Conservation (phyloP, 1,139 yeast genomes). For the Tardiomyces digboiensis region DNA sequence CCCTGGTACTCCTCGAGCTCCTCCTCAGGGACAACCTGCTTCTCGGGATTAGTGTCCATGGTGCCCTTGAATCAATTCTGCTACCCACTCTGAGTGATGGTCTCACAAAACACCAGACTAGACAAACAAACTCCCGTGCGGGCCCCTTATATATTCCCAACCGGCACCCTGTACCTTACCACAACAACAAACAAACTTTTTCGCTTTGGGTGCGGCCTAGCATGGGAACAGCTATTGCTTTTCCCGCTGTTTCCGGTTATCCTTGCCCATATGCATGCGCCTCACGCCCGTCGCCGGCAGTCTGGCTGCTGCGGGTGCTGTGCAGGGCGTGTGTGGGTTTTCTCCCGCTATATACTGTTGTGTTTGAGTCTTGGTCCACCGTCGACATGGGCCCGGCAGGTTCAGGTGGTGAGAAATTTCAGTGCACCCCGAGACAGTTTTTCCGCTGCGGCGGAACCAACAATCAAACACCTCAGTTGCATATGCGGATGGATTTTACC, state of each 20-base stretch:
- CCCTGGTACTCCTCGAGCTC: slow-evolving; percentile 29
- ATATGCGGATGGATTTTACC: too few species aligned
- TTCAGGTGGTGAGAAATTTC: too few species aligned
- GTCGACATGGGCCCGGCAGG: too few species aligned
- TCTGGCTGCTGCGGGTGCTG: neutral
- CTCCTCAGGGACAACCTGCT: slow-evolving; percentile 12
- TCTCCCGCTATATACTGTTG: too few species aligned
- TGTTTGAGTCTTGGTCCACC: too few species aligned
- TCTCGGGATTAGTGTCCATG: slow-evolving; percentile 12
- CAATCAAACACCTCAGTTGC: too few species aligned
- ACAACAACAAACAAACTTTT: slow-evolving; percentile 1
- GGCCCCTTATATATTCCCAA: neutral
- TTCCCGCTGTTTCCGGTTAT: neutral
- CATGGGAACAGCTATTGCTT: slow-evolving; percentile 1
- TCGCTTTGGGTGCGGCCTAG: neutral
- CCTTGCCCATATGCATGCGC: neutral
- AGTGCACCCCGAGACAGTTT: too few species aligned
- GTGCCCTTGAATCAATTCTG: neutral
- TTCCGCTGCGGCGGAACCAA: too few species aligned
- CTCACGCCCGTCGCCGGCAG: slow-evolving; percentile 1
- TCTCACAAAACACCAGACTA: neutral
- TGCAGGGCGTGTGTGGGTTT: neutral
- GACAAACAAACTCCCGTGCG: too few species aligned
- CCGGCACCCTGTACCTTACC: neutral
- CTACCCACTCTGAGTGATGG: neutral